These are phyloP conservation scores for Phytophthora sp. DNA, from an alignment of 352 stramenopile genomes.

Conservation along the genomic window DNA sequence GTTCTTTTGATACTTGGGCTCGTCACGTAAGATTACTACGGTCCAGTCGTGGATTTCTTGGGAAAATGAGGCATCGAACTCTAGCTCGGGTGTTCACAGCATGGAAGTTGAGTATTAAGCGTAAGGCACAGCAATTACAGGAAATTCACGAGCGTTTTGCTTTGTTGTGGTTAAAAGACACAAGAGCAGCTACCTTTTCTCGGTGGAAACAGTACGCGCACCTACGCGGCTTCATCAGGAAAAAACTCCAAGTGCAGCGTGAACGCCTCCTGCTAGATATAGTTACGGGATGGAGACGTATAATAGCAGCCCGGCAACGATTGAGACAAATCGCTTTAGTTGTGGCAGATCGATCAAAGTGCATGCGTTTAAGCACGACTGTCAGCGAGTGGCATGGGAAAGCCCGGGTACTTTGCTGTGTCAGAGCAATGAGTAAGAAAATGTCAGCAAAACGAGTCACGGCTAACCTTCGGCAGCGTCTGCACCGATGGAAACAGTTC, in stretches of 20 bases:
- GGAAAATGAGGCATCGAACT: slow-evolving; percentile 12
- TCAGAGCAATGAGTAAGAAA: slow-evolving; percentile 14
- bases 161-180: slow-evolving; percentile 32
- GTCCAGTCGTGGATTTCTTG: slow-evolving; percentile 5
- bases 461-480: slow-evolving; percentile 11
- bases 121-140: slow-evolving; percentile 10
- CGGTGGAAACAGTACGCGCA: slow-evolving; percentile 22
- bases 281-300: slow-evolving; percentile 19
- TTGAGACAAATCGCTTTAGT: background rate
- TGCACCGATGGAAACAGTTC: slow-evolving; percentile 27
- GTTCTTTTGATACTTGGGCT: slow-evolving; percentile 23
- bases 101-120: slow-evolving; percentile 37
- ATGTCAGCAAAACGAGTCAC: slow-evolving; percentile 1
- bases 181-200: slow-evolving; percentile 8
- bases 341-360: background rate
- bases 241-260: slow-evolving; percentile 1
- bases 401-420: slow-evolving; percentile 2
- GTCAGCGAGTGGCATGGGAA: slow-evolving; percentile 22
- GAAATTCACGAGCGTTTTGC: slow-evolving; percentile 41
- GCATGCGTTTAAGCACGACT: background rate
- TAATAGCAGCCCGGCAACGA: background rate
- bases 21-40: slow-evolving; percentile 5
- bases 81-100: slow-evolving; percentile 41
- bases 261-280: background rate
- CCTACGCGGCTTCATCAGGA: slow-evolving; percentile 4